Conservation (phyloP, 208 protist species). For the Wallacemonas collosoma region DNA sequence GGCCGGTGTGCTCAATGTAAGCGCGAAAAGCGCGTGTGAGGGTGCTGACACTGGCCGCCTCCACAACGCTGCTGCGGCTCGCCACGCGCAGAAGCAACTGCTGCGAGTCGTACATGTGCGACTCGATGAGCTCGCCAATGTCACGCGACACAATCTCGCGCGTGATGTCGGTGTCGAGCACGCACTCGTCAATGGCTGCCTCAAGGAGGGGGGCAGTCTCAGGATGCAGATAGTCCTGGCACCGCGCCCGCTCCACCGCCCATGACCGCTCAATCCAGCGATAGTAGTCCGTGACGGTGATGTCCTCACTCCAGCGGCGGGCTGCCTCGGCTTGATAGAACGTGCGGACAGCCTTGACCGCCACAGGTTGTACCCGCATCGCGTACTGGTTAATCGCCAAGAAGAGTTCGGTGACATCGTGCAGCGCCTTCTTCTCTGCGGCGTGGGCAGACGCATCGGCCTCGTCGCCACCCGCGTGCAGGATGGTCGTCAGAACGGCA, state of each 20-base stretch:
- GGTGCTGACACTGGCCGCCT: slow-evolving; percentile 2
- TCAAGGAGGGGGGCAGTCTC: slow-evolving; percentile 49
- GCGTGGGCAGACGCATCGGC: slow-evolving; percentile 1
- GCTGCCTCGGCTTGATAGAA: slow-evolving; percentile 40
- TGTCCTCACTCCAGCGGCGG: slow-evolving; percentile 31
- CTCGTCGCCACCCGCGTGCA: not conserved
- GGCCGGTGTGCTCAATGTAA: slow-evolving; percentile 7
- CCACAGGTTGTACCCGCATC: slow-evolving; percentile 44
- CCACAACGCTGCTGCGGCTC: not conserved
- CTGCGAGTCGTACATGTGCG: slow-evolving; percentile 6
- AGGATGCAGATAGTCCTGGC: slow-evolving; percentile 39
- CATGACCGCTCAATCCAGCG: slow-evolving; percentile 35
- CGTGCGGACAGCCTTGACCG: slow-evolving; percentile 28
- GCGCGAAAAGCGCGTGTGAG: not conserved
- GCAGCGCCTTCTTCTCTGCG: slow-evolving; percentile 16
- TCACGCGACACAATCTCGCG: slow-evolving; percentile 44
- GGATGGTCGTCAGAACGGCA: slow-evolving; percentile 22
- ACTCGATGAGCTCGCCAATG: slow-evolving; percentile 27
- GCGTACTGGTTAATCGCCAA: slow-evolving; percentile 53
- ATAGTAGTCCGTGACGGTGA: slow-evolving; percentile 39
- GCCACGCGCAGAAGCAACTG: slow-evolving; percentile 17
- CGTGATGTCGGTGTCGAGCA: slow-evolving; percentile 39
- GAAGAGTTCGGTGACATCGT: slow-evolving; percentile 50
- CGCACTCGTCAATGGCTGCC: slow-evolving; percentile 33
- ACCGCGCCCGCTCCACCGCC: slow-evolving; percentile 32